phyloP scores from a whole-genome alignment of 345 rosid species.

The Euphorbia lathyris region DNA sequence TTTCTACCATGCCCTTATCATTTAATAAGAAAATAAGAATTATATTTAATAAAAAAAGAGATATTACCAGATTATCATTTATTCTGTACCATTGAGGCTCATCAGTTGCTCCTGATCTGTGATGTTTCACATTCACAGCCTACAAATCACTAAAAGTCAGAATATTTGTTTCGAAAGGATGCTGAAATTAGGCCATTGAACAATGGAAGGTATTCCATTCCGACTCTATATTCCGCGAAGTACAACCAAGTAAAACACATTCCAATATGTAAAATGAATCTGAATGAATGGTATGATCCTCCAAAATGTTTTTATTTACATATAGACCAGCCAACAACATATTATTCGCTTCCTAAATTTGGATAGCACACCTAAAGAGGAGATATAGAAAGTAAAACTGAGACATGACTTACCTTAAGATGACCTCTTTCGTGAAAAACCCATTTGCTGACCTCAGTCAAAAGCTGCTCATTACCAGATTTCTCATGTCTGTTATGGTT shows the following conservation, averaged over 20 bases:
- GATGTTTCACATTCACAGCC: slow-evolving; percentile 49
- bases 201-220: neutral
- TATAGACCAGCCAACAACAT: neutral
- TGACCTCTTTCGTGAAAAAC: slow-evolving; percentile 68
- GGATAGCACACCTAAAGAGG: neutral
- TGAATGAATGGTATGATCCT: neutral
- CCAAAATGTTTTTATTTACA: no score
- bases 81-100: slow-evolving; percentile 57
- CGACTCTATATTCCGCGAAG: neutral
- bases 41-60: neutral
- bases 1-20: neutral
- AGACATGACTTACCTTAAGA: slow-evolving; percentile 40
- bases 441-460: slow-evolving; percentile 63
- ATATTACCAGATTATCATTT: slow-evolving; percentile 56
- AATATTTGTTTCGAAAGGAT: slow-evolving; percentile 6
- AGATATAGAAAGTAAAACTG: neutral
- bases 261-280: neutral
- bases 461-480: slow-evolving; percentile 62
- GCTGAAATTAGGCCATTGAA: neutral
- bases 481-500: slow-evolving; percentile 39
- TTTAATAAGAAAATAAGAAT: neutral
- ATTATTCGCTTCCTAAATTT: neutral
- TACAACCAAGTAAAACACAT: neutral
- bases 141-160: slow-evolving; percentile 9
- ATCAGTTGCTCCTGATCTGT: slow-evolving; percentile 45